A percentile compares a stretch with the other conserved stretches of the same genome.
Evolutionary conservation across 495 filamentous ascomycete species (phyloP).

Genomic region (Lasiosphaeria miniovina): DNA sequence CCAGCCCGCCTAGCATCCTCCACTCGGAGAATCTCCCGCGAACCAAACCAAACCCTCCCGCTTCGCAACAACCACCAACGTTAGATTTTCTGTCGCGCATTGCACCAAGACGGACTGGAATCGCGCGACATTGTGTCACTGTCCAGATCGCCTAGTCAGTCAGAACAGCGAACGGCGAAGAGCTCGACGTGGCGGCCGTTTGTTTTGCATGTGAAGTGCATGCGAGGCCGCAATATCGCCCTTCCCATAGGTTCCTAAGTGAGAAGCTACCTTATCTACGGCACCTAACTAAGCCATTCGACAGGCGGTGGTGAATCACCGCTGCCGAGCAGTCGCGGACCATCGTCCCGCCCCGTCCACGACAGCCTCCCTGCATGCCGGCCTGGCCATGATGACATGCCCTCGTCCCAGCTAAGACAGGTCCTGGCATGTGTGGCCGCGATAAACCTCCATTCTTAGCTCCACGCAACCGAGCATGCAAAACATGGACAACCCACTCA

Average conservation of each 20-base stretch:
- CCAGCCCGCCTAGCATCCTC: constrained; percentile 11
- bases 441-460: constrained; percentile 21
- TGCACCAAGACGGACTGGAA: neutral
- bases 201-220: neutral
- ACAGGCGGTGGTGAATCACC: neutral
- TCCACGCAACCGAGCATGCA: constrained; percentile 13
- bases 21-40: constrained; percentile 10
- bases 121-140: constrained; percentile 1
- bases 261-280: neutral
- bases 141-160: neutral
- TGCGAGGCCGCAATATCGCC: neutral
- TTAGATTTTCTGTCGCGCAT: neutral
- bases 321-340: neutral
- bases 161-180: neutral
- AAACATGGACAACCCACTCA: constrained; percentile 37
- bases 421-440: constrained; percentile 31
- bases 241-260: neutral
- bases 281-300: neutral
- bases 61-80: constrained; percentile 7
- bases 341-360: constrained; percentile 1
- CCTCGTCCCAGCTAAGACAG: constrained; percentile 25
- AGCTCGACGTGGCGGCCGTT: neutral
- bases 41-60: constrained; percentile 3
- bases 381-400: constrained; percentile 24
- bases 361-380: constrained; percentile 16